These are phyloP conservation scores for Phyllosticta capitalensis DNA, from an alignment of 2,329 filamentous ascomycete genomes.

Conservation along the genomic window DNA sequence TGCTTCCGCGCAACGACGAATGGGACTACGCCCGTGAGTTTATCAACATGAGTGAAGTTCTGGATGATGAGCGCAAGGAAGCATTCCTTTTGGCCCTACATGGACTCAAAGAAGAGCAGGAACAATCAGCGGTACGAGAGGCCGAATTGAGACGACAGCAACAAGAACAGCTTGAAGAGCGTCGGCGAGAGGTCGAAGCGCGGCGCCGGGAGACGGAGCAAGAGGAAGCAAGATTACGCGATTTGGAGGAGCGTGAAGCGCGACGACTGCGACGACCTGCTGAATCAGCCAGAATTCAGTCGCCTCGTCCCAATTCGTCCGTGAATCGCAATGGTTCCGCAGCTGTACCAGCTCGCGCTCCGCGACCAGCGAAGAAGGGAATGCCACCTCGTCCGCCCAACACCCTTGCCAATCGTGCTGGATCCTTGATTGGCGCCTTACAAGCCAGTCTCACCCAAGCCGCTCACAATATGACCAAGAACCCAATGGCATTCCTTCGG, in stretches of 20 bases:
- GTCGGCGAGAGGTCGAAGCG: constrained; percentile 33
- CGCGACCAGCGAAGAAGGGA: constrained; percentile 20
- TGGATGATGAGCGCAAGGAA: constrained; percentile 87
- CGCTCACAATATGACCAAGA: constrained; percentile 42
- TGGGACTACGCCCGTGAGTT: constrained; percentile 95
- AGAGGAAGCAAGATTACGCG: constrained; percentile 32
- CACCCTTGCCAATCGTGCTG: constrained; percentile 1
- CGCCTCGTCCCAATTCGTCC: constrained; percentile 16
- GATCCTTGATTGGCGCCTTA: constrained; percentile 22
- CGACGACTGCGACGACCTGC: constrained; percentile 5
- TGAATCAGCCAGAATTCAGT: constrained; percentile 24
- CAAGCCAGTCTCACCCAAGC: constrained; percentile 43
- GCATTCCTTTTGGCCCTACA: constrained; percentile 81
- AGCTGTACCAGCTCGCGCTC: constrained; percentile 1
- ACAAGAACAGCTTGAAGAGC: constrained; percentile 44
- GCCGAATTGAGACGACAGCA: constrained; percentile 54
- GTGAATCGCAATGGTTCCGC: constrained; percentile 17
- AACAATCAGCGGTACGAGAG: constrained; percentile 56
- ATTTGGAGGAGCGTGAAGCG: constrained; percentile 29
- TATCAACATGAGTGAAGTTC: constrained; percentile 71
- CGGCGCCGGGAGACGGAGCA: constrained; percentile 30
- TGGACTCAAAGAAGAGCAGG: constrained; percentile 73
- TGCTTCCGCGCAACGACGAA: constrained; percentile 85
- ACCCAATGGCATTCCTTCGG: constrained; percentile 47
- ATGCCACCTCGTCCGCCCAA: constrained; percentile 29